Evolutionary conservation across 164 flowering plant genomes (phyloP), one percentile per base, ranked within the genome.

Genomic region (Vitis rotundifolia): DNA sequence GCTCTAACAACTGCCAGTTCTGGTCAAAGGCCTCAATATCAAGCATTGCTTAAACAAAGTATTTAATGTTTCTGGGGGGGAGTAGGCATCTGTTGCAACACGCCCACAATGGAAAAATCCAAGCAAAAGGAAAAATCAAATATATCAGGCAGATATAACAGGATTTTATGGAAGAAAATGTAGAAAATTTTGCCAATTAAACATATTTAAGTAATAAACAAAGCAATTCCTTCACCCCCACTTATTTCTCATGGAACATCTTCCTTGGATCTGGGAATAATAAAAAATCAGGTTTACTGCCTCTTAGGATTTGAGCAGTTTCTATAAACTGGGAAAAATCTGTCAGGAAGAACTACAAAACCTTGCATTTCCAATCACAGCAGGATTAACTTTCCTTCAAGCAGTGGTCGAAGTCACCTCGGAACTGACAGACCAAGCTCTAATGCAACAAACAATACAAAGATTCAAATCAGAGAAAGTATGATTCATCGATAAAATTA

Each of bases 391-490:
- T 44, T 61, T 28, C 37, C 13, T 49, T 15, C 31, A 56, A 61
- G 59, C 16, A 19, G 64, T 18, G 49, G 64, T 16, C 68, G 19
- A 66, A 61, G 72, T 90, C 93, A 92, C 97, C 97, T 92, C 68
- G 97, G 93, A 61, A 84, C 91, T 15, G 97, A 85, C 60, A 83
- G 77, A 71, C 97, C 97, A 52, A 89, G 80, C 87, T 88, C 97
- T 91, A 71, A 49, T 67, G 28, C 69, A 74, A 76, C 62, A 77
- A 63, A 74, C 19, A 65, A 65, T 44, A 66, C n/a, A 57, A 11
- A 64, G 68, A 75, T 11, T 15, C 51, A 49, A 44, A 74, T 70
- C 75, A 79, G 81, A 68, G 63, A 64, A 44, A 22, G 2, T 50
- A 37, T 22, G 51, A 31, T 50, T 12, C 44, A 37, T 37, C 18